These are phyloP conservation scores for Russula sp. DNA, from an alignment of 768 basidiomycete species.

Conservation along the genomic window DNA sequence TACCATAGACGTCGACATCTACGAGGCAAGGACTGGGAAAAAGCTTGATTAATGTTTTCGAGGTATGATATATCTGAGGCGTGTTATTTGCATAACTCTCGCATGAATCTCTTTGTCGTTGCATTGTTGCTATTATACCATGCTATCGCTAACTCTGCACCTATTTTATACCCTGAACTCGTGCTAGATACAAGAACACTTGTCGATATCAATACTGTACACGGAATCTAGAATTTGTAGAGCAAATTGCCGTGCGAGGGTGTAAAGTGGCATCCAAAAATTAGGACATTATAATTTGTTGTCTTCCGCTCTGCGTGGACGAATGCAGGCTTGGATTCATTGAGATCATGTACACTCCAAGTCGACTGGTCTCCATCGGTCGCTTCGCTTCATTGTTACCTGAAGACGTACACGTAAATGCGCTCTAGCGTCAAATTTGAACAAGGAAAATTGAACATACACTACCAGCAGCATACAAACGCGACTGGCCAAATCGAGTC, in stretches of 20 bases:
- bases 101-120: conserved; percentile 7
- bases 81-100: not conserved
- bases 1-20: conserved; percentile 88
- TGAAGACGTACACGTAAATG: conserved; percentile 7
- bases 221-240: not conserved
- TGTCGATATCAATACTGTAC: not conserved
- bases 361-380: not conserved
- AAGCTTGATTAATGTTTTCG: conserved; percentile 24
- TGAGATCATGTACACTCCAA: not conserved
- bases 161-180: not conserved
- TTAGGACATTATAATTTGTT: not conserved
- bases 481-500: not conserved
- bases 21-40: conserved; percentile 45
- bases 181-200: conserved; percentile 4
- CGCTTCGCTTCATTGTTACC: not conserved
- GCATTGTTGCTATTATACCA: not conserved
- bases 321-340: not conserved
- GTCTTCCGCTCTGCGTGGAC: not conserved
- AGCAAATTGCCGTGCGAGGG: not conserved
- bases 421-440: not conserved
- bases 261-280: not conserved
- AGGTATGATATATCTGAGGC: not conserved
- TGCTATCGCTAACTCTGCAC: not conserved
- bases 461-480: conserved; percentile 8
- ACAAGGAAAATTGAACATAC: conserved; percentile 6